phyloP scores from a whole-genome alignment of 108 stramenopile species.

The Chaetoceros muelleri region DNA sequence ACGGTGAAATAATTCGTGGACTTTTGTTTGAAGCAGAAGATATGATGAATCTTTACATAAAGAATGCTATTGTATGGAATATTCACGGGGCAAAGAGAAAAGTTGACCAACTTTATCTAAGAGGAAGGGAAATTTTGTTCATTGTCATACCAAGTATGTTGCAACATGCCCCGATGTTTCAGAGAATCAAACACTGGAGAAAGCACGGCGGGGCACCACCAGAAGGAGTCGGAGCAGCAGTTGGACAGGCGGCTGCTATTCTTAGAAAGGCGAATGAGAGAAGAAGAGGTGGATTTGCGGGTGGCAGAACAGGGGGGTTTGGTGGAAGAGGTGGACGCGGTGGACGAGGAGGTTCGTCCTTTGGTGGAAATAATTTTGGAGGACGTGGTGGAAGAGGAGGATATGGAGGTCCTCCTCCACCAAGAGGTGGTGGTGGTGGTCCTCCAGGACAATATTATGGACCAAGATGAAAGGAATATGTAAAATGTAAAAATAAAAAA shows the following conservation, averaged over 20 bases:
- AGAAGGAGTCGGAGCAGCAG: slow-evolving; percentile 80
- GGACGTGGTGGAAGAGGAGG: slow-evolving; percentile 22
- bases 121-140: slow-evolving; percentile 78
- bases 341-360: slow-evolving; percentile 19
- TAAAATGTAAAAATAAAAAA: too few species aligned
- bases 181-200: slow-evolving; percentile 82
- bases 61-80: slow-evolving; percentile 63
- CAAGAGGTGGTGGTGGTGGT: slow-evolving; percentile 21
- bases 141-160: slow-evolving; percentile 80
- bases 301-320: slow-evolving; percentile 47
- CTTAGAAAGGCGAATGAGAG: slow-evolving; percentile 74
- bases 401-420: slow-evolving; percentile 6
- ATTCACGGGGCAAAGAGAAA: slow-evolving; percentile 53
- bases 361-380: slow-evolving; percentile 18
- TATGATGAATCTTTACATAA: slow-evolving; percentile 84
- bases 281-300: slow-evolving; percentile 44
- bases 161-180: slow-evolving; percentile 84
- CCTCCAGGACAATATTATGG: background rate
- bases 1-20: slow-evolving; percentile 73
- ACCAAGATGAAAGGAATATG: background rate
- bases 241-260: slow-evolving; percentile 85
- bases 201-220: slow-evolving; percentile 86
- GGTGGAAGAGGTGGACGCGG: slow-evolving; percentile 33
- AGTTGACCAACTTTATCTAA: slow-evolving; percentile 64
- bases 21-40: slow-evolving; percentile 84